Percentiles rank a stretch among this genome's conserved stretches.
phyloP scores from a whole-genome alignment of 2,329 filamentous ascomycete genomes.

The Ophiostoma montium region DNA sequence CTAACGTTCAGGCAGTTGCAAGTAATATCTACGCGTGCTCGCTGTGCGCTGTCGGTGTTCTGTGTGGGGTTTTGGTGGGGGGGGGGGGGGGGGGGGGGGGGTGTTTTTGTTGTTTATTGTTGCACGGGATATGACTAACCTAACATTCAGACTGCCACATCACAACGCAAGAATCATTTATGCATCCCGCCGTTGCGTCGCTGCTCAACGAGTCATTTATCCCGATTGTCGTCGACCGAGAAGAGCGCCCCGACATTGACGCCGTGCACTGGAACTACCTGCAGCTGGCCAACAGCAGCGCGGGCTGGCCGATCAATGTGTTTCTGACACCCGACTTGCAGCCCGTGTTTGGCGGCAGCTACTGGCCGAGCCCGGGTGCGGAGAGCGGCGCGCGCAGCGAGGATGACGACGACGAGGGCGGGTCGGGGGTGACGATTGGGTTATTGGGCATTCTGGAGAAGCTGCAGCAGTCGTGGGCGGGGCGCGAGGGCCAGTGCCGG shows the following conservation, averaged over 20 bases:
- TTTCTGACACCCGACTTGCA: constrained; percentile 88
- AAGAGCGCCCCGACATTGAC: constrained; percentile 88
- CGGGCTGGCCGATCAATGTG: constrained; percentile 93
- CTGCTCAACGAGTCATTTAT: constrained; percentile 80
- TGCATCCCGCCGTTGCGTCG: constrained; percentile 63
- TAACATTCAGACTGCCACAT: constrained; percentile 57
- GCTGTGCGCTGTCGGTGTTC: too few relatives aligned
- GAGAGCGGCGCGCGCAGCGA: constrained; percentile 27
- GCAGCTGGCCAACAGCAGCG: constrained; percentile 77
- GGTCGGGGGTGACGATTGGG: constrained; percentile 37
- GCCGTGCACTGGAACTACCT: constrained; percentile 98
- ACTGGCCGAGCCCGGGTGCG: constrained; percentile 74
- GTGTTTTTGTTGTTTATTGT: too few relatives aligned
- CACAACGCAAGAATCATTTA: constrained; percentile 86
- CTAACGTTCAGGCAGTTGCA: too few relatives aligned
- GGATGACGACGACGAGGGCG: constrained; percentile 35
- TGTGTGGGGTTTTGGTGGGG: too few relatives aligned
- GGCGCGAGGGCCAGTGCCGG: constrained; percentile 70
- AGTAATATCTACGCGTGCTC: too few relatives aligned
- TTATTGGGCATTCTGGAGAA: constrained; percentile 77
- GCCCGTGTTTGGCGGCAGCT: constrained; percentile 90
- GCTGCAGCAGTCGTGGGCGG: constrained; percentile 60
- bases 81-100: too few relatives aligned
- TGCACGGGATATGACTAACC: too few relatives aligned
- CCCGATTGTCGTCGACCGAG: constrained; percentile 82